A percentile compares a stretch with the other conserved stretches of the same genome.
Evolutionary conservation across 164 flowering plant species (phyloP).

Genomic region (Euptelea pleiosperma): DNA sequence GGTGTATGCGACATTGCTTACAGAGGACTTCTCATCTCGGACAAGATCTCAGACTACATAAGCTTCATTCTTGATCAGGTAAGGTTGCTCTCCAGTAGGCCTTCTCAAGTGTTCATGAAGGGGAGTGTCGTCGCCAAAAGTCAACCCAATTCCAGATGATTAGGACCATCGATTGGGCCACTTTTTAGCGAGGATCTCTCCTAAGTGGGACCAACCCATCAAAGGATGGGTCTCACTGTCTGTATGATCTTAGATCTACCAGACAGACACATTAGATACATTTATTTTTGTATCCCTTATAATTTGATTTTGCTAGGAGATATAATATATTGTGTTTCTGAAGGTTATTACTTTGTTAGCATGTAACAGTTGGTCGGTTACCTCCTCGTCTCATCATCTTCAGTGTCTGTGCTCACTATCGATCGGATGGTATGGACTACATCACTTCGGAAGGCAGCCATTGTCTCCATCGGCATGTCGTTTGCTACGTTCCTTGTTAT

Average conservation of each 20-base stretch:
- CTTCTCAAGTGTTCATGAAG: no score
- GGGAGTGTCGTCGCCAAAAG: no score
- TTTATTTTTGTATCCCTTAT: no score
- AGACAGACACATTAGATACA: no score
- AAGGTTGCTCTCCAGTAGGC: not conserved
- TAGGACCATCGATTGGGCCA: no score
- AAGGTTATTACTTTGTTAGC: not conserved
- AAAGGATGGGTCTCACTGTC: no score
- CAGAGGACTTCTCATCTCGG: conserved; percentile 47
- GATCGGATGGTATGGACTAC: conserved; percentile 5
- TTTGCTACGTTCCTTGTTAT: conserved; percentile 35
- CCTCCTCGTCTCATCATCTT: conserved; percentile 51
- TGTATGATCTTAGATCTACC: no score
- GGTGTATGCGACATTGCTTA: conserved; percentile 43
- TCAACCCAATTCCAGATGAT: no score
- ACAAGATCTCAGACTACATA: conserved; percentile 40
- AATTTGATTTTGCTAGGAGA: no score
- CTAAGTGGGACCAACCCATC: no score
- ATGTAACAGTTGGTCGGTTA: conserved; percentile 45
- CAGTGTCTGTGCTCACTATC: conserved; percentile 29
- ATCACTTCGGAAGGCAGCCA: conserved; percentile 29
- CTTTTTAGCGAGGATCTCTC: no score
- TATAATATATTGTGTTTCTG: not conserved
- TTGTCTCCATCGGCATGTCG: conserved; percentile 38
- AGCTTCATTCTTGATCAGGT: conserved; percentile 65